phyloP scores from a whole-genome alignment of 331 rosid species.

The Rosa hybrid region DNA sequence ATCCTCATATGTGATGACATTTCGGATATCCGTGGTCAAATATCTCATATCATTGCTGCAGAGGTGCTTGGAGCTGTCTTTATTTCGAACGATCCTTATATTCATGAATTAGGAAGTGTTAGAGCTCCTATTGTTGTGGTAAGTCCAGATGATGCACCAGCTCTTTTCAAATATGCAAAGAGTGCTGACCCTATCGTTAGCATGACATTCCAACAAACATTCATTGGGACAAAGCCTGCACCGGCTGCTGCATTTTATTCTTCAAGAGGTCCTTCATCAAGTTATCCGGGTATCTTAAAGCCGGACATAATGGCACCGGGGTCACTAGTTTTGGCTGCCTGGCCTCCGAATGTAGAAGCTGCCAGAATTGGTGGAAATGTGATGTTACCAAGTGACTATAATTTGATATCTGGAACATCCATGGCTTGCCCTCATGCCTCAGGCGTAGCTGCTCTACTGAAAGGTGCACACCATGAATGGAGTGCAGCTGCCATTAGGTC shows the following conservation, averaged over 20 bases:
- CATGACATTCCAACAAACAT: slow-evolving; percentile 45
- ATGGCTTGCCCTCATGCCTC: slow-evolving; percentile 63
- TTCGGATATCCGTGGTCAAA: slow-evolving; percentile 9
- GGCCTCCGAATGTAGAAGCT: slow-evolving; percentile 18
- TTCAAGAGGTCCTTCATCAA: slow-evolving; percentile 58
- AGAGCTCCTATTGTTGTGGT: slow-evolving; percentile 40
- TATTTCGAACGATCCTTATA: too few relatives aligned
- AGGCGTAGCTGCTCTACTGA: slow-evolving; percentile 50
- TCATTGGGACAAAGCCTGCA: slow-evolving; percentile 36
- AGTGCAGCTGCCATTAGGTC: slow-evolving; percentile 51
- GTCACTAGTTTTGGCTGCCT: slow-evolving; percentile 43
- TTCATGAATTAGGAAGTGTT: background rate
- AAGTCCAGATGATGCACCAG: slow-evolving; percentile 25
- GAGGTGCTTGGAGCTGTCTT: slow-evolving; percentile 41
- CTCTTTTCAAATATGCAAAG: slow-evolving; percentile 27
- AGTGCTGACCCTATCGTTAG: slow-evolving; percentile 6
- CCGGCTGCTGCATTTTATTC: slow-evolving; percentile 52
- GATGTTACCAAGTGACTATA: slow-evolving; percentile 26
- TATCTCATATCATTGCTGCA: background rate
- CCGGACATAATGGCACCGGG: slow-evolving; percentile 63
- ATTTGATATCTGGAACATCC: slow-evolving; percentile 54
- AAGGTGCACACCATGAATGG: slow-evolving; percentile 53
- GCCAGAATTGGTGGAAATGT: slow-evolving; percentile 10
- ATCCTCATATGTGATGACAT: slow-evolving; percentile 40
- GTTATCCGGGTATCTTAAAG: slow-evolving; percentile 38